Evolutionary conservation across 768 basidiomycete species (phyloP).

Genomic region (Calvatia gigantea): DNA sequence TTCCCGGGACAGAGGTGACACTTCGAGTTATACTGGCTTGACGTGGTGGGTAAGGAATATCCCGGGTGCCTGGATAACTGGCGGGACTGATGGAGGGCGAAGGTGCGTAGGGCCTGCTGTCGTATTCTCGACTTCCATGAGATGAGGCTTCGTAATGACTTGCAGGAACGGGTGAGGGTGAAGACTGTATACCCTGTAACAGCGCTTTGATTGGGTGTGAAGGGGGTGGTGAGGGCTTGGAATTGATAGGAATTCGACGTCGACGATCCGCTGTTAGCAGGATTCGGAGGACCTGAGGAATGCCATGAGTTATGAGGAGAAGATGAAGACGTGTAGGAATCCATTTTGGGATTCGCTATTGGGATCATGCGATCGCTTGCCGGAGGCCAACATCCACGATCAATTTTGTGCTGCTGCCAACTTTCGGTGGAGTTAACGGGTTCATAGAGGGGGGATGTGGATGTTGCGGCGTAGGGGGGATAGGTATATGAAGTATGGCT

Average conservation of each 20-base stretch:
- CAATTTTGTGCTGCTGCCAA: slow-evolving; percentile 13
- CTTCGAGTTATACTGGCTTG: slow-evolving; percentile 16
- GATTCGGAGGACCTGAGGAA: background rate
- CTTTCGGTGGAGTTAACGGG: slow-evolving; percentile 5
- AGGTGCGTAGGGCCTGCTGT: slow-evolving; percentile 19
- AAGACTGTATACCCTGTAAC: slow-evolving; percentile 11
- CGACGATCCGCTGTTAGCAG: slow-evolving; percentile 4
- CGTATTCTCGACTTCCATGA: slow-evolving; percentile 17
- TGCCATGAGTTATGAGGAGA: slow-evolving; percentile 10
- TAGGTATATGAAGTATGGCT: slow-evolving; percentile 12
- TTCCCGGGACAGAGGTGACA: slow-evolving; percentile 7
- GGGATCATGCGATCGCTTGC: slow-evolving; percentile 5
- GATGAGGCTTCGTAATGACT: slow-evolving; percentile 7
- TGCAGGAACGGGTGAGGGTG: slow-evolving; percentile 7
- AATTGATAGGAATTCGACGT: slow-evolving; percentile 7
- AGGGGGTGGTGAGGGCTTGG: slow-evolving; percentile 12
- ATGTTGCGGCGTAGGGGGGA: slow-evolving; percentile 9
- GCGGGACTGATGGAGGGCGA: slow-evolving; percentile 27
- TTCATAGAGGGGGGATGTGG: slow-evolving; percentile 10
- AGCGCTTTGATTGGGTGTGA: slow-evolving; percentile 9
- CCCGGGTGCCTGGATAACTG: slow-evolving; percentile 18
- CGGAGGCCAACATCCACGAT: slow-evolving; percentile 11
- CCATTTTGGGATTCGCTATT: slow-evolving; percentile 9
- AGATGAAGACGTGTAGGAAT: slow-evolving; percentile 14
- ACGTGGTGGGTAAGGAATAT: slow-evolving; percentile 18